Evolutionary conservation across 2,329 filamentous ascomycete species (phyloP), one percentile per base, ranked within the genome.

Genomic region (Aphanoascus verrucosus): DNA sequence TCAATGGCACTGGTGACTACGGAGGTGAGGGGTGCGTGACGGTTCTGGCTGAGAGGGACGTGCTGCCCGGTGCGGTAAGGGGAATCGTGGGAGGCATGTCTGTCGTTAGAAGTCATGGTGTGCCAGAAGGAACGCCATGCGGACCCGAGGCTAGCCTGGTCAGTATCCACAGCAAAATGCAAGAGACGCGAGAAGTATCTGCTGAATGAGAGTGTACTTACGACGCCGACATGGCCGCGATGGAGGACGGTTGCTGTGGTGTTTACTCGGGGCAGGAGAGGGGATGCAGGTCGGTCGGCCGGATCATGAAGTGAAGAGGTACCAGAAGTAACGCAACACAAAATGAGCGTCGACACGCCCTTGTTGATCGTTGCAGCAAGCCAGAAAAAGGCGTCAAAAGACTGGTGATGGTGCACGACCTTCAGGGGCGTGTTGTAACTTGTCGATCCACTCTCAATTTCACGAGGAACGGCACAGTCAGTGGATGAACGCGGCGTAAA

Each of bases 71-170:
- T 88, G 67, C 90, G 84, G 73, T 94, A 94, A 49, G 93, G 90
- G 56, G 91, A 94, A 73, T 98, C 88, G 76, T 85, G 87, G 57
- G 83, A 85, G 59, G 93, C 94, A 75, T 98, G 82, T 58, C 93
- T 94, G 74, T 83, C 78, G 64, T 83, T 79, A 59, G 81, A 84
- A 67, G 81, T 85, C 79, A 86, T 93, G 62, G 86, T 82, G 77
- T 97, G 93, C 93, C 93, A 98, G 74, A 98, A 91, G 58, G 86
- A 86, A 72, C 86, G 86, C 72, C 93, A 86, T 71, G 85, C 82
- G 63, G 79, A 79, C 63, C 81, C 78, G 65, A 91, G 70, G 64
- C 84, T 84, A 61, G 41, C 17, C 9, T 11, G 11, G 34, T 53
- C 40, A 53, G 51, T 17, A 5, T 31, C 28, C 11, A 32, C 19